These are phyloP conservation scores for Hyaloperonospora brassicae DNA, from an alignment of 352 stramenopile genomes.

Conservation along the genomic window DNA sequence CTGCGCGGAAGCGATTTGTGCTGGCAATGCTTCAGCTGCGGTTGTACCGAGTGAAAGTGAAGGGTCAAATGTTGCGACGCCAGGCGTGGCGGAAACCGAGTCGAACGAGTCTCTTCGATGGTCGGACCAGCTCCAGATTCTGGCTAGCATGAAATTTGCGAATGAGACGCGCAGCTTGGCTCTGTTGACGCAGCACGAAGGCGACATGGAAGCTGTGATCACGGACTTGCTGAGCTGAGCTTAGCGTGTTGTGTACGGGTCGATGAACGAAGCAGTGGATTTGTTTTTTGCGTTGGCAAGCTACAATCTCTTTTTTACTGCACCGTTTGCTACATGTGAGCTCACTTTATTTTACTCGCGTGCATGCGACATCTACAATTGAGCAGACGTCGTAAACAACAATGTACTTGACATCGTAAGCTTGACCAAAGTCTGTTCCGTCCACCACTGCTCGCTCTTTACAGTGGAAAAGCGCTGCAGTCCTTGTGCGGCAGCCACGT, in stretches of 20 bases:
- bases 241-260: not conserved
- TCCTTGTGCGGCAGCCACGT: too few relatives aligned
- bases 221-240: conserved; percentile 29
- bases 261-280: too few relatives aligned
- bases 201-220: conserved; percentile 63
- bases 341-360: too few relatives aligned
- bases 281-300: too few relatives aligned
- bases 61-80: conserved; percentile 26
- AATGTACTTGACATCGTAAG: too few relatives aligned
- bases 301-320: too few relatives aligned
- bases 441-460: too few relatives aligned
- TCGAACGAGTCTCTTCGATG: conserved; percentile 34
- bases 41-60: conserved; percentile 18
- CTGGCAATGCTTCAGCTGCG: conserved; percentile 26
- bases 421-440: too few relatives aligned
- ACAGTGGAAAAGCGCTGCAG: too few relatives aligned
- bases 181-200: conserved; percentile 49
- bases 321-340: too few relatives aligned
- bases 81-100: conserved; percentile 19
- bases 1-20: conserved; percentile 25
- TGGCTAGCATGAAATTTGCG: conserved; percentile 67
- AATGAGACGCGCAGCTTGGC: conserved; percentile 45
- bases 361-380: too few relatives aligned
- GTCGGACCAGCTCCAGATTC: conserved; percentile 32
- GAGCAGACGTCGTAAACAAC: too few relatives aligned